Evolutionary conservation across 345 rosid species (phyloP), one percentile per base, ranked within the genome.

Genomic region (Salix brachista): DNA sequence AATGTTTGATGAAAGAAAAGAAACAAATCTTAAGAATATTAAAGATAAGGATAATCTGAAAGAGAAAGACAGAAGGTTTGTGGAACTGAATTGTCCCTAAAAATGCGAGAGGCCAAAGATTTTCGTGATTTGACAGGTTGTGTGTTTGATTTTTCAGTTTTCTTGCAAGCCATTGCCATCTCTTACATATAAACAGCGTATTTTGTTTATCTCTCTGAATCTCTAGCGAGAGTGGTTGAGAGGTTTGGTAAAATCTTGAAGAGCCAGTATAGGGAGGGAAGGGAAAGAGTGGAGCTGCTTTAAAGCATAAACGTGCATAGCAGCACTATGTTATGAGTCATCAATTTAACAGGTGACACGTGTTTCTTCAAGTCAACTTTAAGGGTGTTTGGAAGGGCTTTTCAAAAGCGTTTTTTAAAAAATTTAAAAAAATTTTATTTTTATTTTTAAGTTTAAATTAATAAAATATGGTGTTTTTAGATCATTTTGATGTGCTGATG

Each of bases 111-210:
- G 41, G 28, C 50, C 79, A 6, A 21, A 41, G 44, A 69, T 41
- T 69, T 77, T 61, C 58, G 34, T 41, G 78, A 37, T 36, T 37
- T 54, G 72, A 76, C 73, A 76, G 71, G 23, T 41, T 68, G 41
- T 54, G 18, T 3, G 42, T 58, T 2, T 21, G 17, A 3, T 17
- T 73, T 23, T 44, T 46, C 17, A 9, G 30, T 21, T 68, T 23
- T 39, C 46, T 25, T 44, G 72, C 19, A 36, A 14, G 62, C 28
- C 62, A 56, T 56, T 2, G 26, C 26, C 62, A 58, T 58, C 10
- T 36, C 37, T 5, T 36, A 36, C 37, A 36, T 41, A 10, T 10
- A 10, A 8, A 39, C 44, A 41, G 12, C 13, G 13, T 11, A 41
- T 41, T 4, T 41, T 41, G 13, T 41, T 0, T 9, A 10, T 41